A percentile compares a stretch with the other conserved stretches of the same genome.
phyloP scores from a whole-genome alignment of 2,329 filamentous ascomycete genomes.

The Hypoxylon sp. region DNA sequence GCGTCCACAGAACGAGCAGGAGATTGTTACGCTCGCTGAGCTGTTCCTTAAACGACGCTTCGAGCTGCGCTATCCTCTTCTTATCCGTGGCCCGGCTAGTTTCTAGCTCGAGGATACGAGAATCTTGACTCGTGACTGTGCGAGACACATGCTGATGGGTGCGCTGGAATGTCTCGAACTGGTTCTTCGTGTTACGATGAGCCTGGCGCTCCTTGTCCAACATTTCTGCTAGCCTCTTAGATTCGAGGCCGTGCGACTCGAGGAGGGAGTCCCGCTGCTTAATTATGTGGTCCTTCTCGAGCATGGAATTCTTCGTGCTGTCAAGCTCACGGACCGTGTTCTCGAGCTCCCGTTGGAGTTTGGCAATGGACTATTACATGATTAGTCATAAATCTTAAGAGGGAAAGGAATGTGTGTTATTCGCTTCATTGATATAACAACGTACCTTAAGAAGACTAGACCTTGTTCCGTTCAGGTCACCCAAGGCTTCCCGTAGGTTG shows the following conservation, averaged over 20 bases:
- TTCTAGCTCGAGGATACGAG: constrained; percentile 86
- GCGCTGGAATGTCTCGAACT: constrained; percentile 88
- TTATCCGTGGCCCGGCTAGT: constrained; percentile 79
- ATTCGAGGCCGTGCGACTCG: constrained; percentile 88
- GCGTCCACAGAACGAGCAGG: constrained; percentile 88
- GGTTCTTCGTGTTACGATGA: constrained; percentile 85
- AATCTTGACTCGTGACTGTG: constrained; percentile 84
- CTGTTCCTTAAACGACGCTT: constrained; percentile 85
- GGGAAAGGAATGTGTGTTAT: not conserved
- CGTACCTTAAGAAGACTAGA: constrained; percentile 82
- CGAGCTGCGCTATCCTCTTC: constrained; percentile 76
- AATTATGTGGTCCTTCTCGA: constrained; percentile 91
- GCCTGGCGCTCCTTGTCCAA: constrained; percentile 89
- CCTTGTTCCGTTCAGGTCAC: constrained; percentile 85
- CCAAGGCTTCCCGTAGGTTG: constrained; percentile 84
- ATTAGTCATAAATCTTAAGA: constrained; percentile 26
- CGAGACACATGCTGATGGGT: constrained; percentile 87
- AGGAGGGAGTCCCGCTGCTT: constrained; percentile 88
- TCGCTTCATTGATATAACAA: constrained; percentile 1
- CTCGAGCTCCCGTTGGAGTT: constrained; percentile 88
- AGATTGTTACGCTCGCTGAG: constrained; percentile 89
- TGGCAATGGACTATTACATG: constrained; percentile 73
- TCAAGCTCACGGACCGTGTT: constrained; percentile 85
- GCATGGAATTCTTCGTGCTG: constrained; percentile 75
- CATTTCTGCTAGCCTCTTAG: constrained; percentile 82